Conservation (phyloP, 257 asterid species). For the Ilex asprella region DNA sequence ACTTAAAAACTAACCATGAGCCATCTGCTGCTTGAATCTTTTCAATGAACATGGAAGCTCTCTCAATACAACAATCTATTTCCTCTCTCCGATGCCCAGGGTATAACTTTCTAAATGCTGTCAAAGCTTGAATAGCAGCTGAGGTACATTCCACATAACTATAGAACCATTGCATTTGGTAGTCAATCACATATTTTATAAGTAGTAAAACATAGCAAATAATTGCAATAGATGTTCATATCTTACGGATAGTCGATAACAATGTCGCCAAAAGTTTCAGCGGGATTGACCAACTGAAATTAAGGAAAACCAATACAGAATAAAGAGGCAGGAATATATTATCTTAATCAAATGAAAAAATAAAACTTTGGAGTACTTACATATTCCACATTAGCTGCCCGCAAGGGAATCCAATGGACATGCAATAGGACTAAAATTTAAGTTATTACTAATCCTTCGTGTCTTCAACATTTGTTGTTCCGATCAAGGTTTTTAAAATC, state of each 20-base stretch:
- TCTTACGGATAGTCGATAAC: slow-evolving; percentile 99
- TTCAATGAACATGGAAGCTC: slow-evolving; percentile 62
- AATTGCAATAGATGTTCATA: slow-evolving; percentile 21
- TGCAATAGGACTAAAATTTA: no score
- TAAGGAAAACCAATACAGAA: slow-evolving; percentile 1
- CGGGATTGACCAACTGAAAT: slow-evolving; percentile 85
- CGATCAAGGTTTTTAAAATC: no score
- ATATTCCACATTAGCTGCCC: no score
- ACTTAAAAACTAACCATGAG: slow-evolving; percentile 65
- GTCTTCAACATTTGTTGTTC: no score
- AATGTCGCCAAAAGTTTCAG: slow-evolving; percentile 99
- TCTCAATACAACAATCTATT: slow-evolving; percentile 57
- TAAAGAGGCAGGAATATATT: neutral
- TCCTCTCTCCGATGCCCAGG: slow-evolving; percentile 86
- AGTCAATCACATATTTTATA: slow-evolving; percentile 4
- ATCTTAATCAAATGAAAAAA: no score
- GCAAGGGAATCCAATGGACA: no score
- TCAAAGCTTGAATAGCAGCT: slow-evolving; percentile 87
- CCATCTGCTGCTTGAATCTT: slow-evolving; percentile 80
- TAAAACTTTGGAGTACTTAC: no score
- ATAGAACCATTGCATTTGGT: slow-evolving; percentile 25
- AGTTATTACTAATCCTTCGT: no score
- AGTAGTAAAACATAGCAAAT: neutral
- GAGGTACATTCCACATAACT: slow-evolving; percentile 98
- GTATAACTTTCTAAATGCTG: slow-evolving; percentile 59